Base-by-base conservation (phyloP, 352 stramenopile species). In the Phytophthora ramorum region DNA sequence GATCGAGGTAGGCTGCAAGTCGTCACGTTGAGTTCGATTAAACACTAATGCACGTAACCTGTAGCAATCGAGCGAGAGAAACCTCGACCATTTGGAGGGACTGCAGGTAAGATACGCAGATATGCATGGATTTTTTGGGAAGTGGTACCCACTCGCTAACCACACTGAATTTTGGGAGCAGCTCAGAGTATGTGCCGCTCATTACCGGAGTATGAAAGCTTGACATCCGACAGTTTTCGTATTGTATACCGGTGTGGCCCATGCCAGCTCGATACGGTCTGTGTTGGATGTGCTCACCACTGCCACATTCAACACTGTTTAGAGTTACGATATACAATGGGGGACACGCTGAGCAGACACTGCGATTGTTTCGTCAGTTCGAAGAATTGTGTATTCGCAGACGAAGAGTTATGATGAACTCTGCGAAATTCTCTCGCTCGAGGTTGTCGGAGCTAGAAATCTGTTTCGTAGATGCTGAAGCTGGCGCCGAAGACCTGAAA, bases 181-280 rank as follows among this genome's bases (percentile, higher is more conserved):
- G 81, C 62, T 24, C 56, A 74, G 17, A 71, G 68, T n/a, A 69
- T 81, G 7, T 94, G 86, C 66, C 76, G 71, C n/a, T 74, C 78
- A 0, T 60, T 83, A 10, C 60, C 66, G 10, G 75, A 83, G 20
- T 83, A 83, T 65, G 75, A 90, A 54, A 81, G 65, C 26, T 48
- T 94, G 2, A 87, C 74, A 22, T 94, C 86, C n/a, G 83, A 91
- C 59, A 88, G 75, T 49, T 90, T 93, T 46, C 78, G 83, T 7
- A 88, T 93, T 22, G 45, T 90, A 3, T 95, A 87, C 45, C 71
- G 68, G 13, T 93, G 84, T 30, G 78, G 78, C 7, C 68, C 75
- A 16, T 93, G 83, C 45, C 71, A 81, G 16, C 43, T 90, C 2
- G 61, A 73, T 16, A 72, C 65, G 5, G 45, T 93, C 19, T 93